Evolutionary conservation across 305 asterid species (phyloP), one percentile per base, ranked within the genome.

Genomic region (Lippia alba): DNA sequence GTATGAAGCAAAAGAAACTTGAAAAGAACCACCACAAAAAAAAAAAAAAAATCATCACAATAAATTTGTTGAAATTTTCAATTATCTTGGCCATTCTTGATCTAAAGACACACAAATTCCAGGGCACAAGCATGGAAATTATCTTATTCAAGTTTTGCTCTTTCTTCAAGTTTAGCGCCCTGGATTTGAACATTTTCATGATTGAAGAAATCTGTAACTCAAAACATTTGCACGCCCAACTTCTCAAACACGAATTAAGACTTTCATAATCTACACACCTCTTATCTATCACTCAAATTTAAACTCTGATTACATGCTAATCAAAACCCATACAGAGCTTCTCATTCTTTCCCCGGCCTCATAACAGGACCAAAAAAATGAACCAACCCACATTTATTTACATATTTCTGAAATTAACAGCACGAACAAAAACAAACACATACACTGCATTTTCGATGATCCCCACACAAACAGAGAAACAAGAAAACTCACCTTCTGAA

Each of bases 401-500:
- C 18, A 54, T 17, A 68, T 50, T 50, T 57, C 24, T n/a, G 40
- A 2, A 39, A 32, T 59, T 56, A 44, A 19, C 36, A 32, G 15
- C 30, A 72, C 64, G 54, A 20, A 17, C 14, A 62, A 12, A 4
- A 10, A 39, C 14, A 62, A 18, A 9, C 11, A 39, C 11, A 39
- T 7, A 12, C 10, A 59, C 15, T 12, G 6, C 56, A 39, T 45
- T 32, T 16, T 16, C 10, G 5, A 1, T 30, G n/a, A 15, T 5
- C 36, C 14, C 5, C 12, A 24, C 56, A 15, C 6, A 56, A 30
- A 41, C 4, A 55, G 59, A 51, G 19, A 44, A 39, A 61, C 10
- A 44, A 44, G 49, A 44, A 11, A 44, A 44, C 12, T 56, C 61
- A 78, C 84, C 78, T 24, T 64, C 4, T 63, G 84, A 57, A 83